Evolutionary conservation across 116 monocot genomes (phyloP), one percentile per base, ranked within the genome.

Genomic region (Papilionanthe hybrid): DNA sequence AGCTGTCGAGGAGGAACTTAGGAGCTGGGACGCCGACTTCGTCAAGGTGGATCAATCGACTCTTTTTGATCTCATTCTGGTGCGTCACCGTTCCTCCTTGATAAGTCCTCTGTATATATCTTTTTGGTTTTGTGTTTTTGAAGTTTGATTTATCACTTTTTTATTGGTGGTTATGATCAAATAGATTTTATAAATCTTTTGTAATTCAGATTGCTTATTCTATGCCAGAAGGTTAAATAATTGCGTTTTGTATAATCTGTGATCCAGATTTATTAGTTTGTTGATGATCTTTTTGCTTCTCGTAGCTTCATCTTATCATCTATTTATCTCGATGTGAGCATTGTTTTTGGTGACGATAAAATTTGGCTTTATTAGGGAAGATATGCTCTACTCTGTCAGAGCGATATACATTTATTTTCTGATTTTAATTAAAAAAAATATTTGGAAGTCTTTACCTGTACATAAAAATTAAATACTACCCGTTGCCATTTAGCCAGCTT

Each of bases 21-120:
- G 85, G 78, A 55, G 23, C 47, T 88, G 85, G 85, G 88, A 88
- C 20, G 55, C 83, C 11, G 83, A 85, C 12, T 88, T 88, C 78
- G 85, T 88, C 42, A 85, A 85, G 69, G 85, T 88, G 53, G 88
- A 88, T 72, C 88, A 81, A 75, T 78, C 83, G 55, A 88, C 85
- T 30, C 83, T 88, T 55, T 85, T 85, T 45, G 88, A 88, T 50
- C 88, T 88, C 81, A 85, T 88, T 18, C 67, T 88, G 81, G 87
- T 87, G 19, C 45, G 72, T 72, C 22, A 43, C n/a, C 73, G 44
- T 7, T 20, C 72, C 68, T 28, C 29, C 7, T 4, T 22, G 13
- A 44, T 1, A 44, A 37, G 19, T 72, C 19, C 28, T n/a, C 43
- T 19, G 22, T 44, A 9, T 27, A 23, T 53, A 15, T 13, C 2